phyloP scores from a whole-genome alignment of 2,329 filamentous ascomycete species.

The Sporothrix humicola region DNA sequence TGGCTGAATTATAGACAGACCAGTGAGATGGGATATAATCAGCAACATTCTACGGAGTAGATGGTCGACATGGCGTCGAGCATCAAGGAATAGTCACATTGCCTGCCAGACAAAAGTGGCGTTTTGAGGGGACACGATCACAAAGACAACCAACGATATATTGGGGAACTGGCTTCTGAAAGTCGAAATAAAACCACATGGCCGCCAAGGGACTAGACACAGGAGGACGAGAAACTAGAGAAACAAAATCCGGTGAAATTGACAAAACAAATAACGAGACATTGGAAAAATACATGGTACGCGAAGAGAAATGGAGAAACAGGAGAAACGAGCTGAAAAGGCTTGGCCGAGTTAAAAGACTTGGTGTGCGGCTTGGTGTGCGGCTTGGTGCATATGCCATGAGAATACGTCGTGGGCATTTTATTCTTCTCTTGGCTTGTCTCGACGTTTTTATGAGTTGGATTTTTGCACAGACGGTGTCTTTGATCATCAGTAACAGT shows the following conservation, averaged over 20 bases:
- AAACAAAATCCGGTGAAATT: neutral
- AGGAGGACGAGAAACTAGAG: neutral
- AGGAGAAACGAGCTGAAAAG: no score
- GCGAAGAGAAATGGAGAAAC: no score
- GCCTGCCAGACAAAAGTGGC: neutral
- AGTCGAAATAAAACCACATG: neutral
- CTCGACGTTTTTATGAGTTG: no score
- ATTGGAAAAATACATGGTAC: neutral
- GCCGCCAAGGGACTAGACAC: slow-evolving; percentile 13
- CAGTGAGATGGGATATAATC: neutral
- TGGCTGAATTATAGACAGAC: neutral
- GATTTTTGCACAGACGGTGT: no score
- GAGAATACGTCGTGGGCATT: neutral
- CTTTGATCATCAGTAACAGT: neutral
- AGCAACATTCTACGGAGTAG: neutral
- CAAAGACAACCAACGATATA: neutral
- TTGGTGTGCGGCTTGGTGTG: neutral
- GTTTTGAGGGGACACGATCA: neutral
- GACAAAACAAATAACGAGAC: neutral
- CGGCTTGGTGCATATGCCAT: neutral
- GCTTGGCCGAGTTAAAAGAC: neutral
- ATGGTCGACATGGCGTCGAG: neutral
- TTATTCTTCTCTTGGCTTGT: neutral
- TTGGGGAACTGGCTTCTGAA: no score
- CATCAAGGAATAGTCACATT: neutral